Evolutionary conservation across 345 rosid species (phyloP).

Genomic region (Raphanus raphanistrum): DNA sequence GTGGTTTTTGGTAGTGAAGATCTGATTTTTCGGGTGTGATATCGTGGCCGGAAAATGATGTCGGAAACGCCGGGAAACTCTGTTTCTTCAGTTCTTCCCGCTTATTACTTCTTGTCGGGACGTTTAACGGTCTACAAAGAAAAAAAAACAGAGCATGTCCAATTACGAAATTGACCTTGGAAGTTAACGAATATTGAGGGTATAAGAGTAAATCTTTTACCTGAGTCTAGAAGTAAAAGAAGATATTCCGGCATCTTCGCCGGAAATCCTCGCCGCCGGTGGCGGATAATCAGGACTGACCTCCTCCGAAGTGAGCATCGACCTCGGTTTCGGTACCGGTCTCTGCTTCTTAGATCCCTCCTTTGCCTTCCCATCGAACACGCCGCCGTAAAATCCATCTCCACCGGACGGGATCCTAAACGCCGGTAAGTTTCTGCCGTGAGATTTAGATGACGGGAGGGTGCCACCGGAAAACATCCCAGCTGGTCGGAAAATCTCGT

Average conservation of each 20-base stretch:
- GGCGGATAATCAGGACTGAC: constrained; percentile 68
- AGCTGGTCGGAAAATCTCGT: constrained; percentile 63
- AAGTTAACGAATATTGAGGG: background rate
- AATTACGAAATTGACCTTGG: background rate
- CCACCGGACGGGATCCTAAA: constrained; percentile 63
- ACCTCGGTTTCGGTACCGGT: constrained; percentile 39
- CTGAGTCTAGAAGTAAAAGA: constrained; percentile 86
- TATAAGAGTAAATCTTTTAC: constrained; percentile 33
- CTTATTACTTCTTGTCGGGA: constrained; percentile 53
- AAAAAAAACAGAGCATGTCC: background rate
- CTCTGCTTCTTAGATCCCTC: constrained; percentile 53
- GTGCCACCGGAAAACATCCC: constrained; percentile 30
- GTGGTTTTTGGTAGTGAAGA: constrained; percentile 25
- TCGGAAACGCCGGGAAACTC: constrained; percentile 39
- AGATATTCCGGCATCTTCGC: constrained; percentile 66
- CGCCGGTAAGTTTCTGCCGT: constrained; percentile 62
- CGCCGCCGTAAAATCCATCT: constrained; percentile 63
- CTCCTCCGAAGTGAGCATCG: constrained; percentile 74
- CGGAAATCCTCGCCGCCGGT: constrained; percentile 32
- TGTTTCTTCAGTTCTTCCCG: constrained; percentile 40
- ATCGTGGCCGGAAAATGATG: constrained; percentile 32
- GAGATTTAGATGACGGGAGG: constrained; percentile 34
- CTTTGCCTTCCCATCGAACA: constrained; percentile 55
- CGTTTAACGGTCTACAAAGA: constrained; percentile 62
- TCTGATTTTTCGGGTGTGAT: constrained; percentile 43